phyloP scores from a whole-genome alignment of 495 filamentous ascomycete species.

The Elaphomyces granulatus region DNA sequence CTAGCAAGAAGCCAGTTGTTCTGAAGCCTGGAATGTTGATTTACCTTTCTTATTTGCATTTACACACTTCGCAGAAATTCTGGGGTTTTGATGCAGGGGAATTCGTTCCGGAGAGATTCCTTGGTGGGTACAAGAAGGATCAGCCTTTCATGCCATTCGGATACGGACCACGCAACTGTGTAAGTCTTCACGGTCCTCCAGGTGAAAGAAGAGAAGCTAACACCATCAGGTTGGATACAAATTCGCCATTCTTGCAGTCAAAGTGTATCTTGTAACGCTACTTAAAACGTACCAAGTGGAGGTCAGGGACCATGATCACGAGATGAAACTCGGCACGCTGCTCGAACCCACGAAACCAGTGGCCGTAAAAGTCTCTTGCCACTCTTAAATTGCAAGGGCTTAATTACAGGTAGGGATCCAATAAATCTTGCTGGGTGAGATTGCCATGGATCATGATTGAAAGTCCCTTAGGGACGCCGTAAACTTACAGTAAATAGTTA shows the following conservation, averaged over 20 bases:
- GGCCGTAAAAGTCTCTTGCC: conserved; percentile 8
- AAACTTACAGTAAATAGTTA: no score
- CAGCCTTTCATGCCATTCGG: conserved; percentile 12
- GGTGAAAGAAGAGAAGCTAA: no score
- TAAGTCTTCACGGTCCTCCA: conserved; percentile 7
- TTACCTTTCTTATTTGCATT: conserved; percentile 9
- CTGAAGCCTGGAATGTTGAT: conserved; percentile 12
- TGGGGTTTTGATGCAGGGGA: conserved; percentile 7
- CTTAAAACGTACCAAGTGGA: conserved; percentile 8
- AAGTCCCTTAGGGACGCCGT: no score
- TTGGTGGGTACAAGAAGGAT: conserved; percentile 8
- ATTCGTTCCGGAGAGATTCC: conserved; percentile 10
- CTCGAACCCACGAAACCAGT: conserved; percentile 11
- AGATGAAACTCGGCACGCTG: conserved; percentile 9
- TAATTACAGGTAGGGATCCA: no score
- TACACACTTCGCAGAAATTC: conserved; percentile 9
- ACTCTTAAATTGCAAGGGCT: no score
- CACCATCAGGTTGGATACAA: no score
- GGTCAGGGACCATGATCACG: conserved; percentile 10
- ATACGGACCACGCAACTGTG: conserved; percentile 12
- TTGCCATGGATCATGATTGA: no score
- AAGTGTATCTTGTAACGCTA: conserved; percentile 9
- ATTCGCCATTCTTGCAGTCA: conserved; percentile 9
- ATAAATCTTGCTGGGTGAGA: no score
- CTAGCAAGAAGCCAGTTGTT: conserved; percentile 7